These are phyloP conservation scores for Sonneratia alba DNA, from an alignment of 345 rosid genomes.

Conservation along the genomic window DNA sequence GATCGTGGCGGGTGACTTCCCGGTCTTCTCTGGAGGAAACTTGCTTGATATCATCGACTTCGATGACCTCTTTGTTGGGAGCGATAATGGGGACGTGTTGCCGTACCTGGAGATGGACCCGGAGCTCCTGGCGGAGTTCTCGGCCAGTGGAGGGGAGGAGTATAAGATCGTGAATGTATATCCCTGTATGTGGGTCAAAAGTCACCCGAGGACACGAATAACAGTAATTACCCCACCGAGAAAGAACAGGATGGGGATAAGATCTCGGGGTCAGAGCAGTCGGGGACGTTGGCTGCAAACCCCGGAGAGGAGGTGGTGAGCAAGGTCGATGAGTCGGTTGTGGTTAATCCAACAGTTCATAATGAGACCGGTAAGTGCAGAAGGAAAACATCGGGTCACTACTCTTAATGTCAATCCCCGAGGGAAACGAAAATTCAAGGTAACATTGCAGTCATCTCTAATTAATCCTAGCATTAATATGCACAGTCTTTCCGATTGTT, in stretches of 20 bases:
- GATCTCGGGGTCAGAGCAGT: constrained; percentile 8
- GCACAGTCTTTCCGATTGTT: too few species aligned
- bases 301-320: constrained; percentile 34
- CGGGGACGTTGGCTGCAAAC: constrained; percentile 4
- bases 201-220: constrained; percentile 12
- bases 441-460: constrained; percentile 5
- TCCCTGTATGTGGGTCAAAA: too few species aligned
- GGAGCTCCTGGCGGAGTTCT: constrained; percentile 58
- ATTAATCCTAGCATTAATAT: not conserved
- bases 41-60: constrained; percentile 61
- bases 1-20: constrained; percentile 19
- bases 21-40: constrained; percentile 41
- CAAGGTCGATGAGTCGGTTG: constrained; percentile 23
- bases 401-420: constrained; percentile 16
- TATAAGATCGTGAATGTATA: constrained; percentile 26
- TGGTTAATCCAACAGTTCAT: constrained; percentile 14
- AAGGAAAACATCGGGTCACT: constrained; percentile 34
- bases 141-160: constrained; percentile 50
- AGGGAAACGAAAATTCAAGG: constrained; percentile 61
- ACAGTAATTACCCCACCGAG: not conserved
- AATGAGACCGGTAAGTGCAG: constrained; percentile 31
- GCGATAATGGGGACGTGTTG: constrained; percentile 45
- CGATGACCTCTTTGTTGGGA: constrained; percentile 61
- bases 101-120: constrained; percentile 81
- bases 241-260: constrained; percentile 18